Conservation (phyloP, 2,329 filamentous ascomycete species). For the Trichoderma simmonsii region DNA sequence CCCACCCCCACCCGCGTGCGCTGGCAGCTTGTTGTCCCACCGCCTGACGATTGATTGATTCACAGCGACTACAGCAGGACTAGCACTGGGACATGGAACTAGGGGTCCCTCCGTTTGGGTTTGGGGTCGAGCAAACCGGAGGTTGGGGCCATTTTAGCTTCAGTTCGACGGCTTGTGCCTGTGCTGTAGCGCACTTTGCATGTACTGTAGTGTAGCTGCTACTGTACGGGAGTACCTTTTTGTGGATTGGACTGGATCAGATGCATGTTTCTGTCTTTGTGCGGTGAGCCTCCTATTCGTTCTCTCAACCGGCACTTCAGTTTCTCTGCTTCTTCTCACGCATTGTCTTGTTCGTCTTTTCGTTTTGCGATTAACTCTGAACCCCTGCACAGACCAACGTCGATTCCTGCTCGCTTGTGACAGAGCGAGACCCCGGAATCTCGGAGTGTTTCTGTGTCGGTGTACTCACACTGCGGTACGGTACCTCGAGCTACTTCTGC, state of each 20-base stretch:
- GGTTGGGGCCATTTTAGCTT: neutral
- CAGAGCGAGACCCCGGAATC: neutral
- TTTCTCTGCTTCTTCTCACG: neutral
- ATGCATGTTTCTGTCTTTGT: neutral
- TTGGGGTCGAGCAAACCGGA: neutral
- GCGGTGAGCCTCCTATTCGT: constrained; percentile 12
- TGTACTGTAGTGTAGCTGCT: neutral
- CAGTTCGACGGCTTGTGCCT: neutral
- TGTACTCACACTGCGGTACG: neutral
- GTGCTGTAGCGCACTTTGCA: neutral
- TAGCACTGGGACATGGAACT: neutral
- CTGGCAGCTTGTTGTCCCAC: neutral
- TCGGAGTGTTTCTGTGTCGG: neutral
- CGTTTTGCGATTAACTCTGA: neutral
- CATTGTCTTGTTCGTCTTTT: neutral
- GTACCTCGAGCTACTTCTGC: neutral
- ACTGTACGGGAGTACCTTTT: neutral
- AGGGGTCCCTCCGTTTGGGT: neutral
- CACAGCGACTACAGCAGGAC: neutral
- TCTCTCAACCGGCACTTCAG: neutral
- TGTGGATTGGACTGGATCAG: neutral
- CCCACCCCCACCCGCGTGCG: neutral
- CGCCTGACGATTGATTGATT: neutral
- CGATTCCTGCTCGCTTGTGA: neutral
- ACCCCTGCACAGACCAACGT: neutral